Evolutionary conservation across 805 yeast genomes (phyloP), one percentile per base, ranked within the genome.

Genomic region (Debaryomyces prosopidis): DNA sequence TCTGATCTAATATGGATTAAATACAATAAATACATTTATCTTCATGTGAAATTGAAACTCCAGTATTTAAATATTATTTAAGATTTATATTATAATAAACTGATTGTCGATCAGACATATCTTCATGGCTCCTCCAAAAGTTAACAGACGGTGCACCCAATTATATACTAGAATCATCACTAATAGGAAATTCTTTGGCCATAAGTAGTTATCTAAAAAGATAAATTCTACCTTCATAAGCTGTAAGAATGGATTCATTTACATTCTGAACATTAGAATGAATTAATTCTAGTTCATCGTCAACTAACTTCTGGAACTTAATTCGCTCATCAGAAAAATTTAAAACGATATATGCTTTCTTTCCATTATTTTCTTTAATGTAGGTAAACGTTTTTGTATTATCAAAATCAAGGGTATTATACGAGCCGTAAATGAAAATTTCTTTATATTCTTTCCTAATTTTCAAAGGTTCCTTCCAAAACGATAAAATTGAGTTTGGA

Each of bases 221-320:
- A 30, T 71, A 75, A 11, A 73, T 57, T 61, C 79, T 70, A 11
- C 73, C 76, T 55, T 75, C 81, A 58, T 69, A 76, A 34, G 80
- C 73, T 39, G 59, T 53, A 53, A 76, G 66, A 19, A 49, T 47
- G 12, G 53, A 62, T n/a, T 54, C 57, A 19, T 45, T 45, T 1
- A 41, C 55, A 9, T 54, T 50, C n/a, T 55, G 57, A 30, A 58
- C 62, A 46, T 73, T 69, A 16, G 69, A 51, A 44, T 58, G 58
- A 7, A 72, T 49, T 46, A 73, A 60, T 18, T 62, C 57, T 47
- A 51, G 53, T 11, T 60, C 39, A n/a, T 67, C 71, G 8, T 53
- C 60, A 20, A 65, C 52, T 7, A 59, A 48, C 43, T 58, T 55
- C 34, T 62, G 59, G 42, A 69, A 73, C 16, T 58, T 50, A 23